Percentiles rank a stretch among this genome's conserved stretches.
Evolutionary conservation across 208 protist genomes (phyloP).

Genomic region (Tritrichomonas foetus): DNA sequence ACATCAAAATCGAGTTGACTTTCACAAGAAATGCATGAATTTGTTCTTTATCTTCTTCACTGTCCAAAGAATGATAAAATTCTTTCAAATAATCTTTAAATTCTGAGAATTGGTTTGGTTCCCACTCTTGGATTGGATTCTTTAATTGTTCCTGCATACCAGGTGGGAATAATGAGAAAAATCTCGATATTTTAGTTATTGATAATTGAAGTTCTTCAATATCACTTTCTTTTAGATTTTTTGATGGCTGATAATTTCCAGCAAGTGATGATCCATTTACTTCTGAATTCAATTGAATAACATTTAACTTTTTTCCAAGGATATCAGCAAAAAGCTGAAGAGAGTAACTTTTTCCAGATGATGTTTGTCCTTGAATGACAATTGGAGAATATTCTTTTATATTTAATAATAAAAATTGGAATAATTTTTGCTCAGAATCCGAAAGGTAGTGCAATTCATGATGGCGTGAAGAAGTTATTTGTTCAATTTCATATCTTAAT

Average conservation of each 20-base stretch:
- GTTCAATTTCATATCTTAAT: too few relatives aligned
- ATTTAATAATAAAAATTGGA: not conserved
- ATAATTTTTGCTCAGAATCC: not conserved
- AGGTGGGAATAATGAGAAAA: not conserved
- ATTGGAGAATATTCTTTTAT: not conserved
- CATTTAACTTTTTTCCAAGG: not conserved
- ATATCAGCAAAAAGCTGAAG: not conserved
- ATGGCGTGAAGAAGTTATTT: too few relatives aligned
- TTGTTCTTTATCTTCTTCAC: not conserved
- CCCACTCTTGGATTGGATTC: not conserved
- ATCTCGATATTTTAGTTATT: not conserved
- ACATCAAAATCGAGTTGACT: not conserved
- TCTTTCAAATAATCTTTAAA: not conserved
- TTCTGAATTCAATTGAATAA: conserved; percentile 6
- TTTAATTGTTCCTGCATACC: not conserved
- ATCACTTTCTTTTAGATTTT: not conserved
- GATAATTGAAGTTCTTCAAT: not conserved
- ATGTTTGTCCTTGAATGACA: not conserved
- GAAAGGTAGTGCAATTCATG: not conserved
- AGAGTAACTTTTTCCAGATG: conserved; percentile 8
- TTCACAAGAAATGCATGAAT: too few relatives aligned
- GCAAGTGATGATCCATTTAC: not conserved
- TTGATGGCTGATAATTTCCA: not conserved
- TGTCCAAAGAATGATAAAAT: not conserved
- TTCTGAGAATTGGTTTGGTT: not conserved